A percentile compares a stretch with the other conserved stretches of the same genome.
Conservation (phyloP, 148 eudicot species). For the Heliamphora exappendiculata region DNA sequence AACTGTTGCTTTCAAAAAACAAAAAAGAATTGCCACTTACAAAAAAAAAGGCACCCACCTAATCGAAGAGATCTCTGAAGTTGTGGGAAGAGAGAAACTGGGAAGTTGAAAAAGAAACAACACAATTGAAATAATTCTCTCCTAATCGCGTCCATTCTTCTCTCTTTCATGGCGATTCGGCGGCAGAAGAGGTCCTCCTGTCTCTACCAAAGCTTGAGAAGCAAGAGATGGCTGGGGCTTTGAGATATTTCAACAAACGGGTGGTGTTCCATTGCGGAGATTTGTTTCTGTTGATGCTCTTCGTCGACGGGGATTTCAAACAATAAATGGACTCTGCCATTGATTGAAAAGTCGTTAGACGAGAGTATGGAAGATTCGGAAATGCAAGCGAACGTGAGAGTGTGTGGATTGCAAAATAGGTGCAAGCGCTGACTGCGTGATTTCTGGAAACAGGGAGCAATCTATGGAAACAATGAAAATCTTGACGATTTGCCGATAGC, state of each 20-base stretch:
- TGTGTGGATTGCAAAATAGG: neutral
- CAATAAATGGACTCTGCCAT: slow-evolving; percentile 52
- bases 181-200: slow-evolving; percentile 54
- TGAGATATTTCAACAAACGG: slow-evolving; percentile 72
- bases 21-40: too few relatives aligned
- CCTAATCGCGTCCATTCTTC: slow-evolving; percentile 32
- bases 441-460: neutral
- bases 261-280: slow-evolving; percentile 53
- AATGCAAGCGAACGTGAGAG: neutral
- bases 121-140: slow-evolving; percentile 60
- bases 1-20: too few relatives aligned
- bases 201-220: slow-evolving; percentile 83
- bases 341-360: too few relatives aligned
- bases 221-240: slow-evolving; percentile 73
- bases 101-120: slow-evolving; percentile 56
- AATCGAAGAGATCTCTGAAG: too few relatives aligned
- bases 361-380: neutral
- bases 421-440: neutral
- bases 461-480: neutral
- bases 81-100: too few relatives aligned
- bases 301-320: slow-evolving; percentile 58
- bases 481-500: neutral
- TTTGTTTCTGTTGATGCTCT: slow-evolving; percentile 30
- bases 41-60: too few relatives aligned
- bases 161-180: slow-evolving; percentile 40